Evolutionary conservation across 257 asterid genomes (phyloP).

Genomic region (Penstemon eatonii): DNA sequence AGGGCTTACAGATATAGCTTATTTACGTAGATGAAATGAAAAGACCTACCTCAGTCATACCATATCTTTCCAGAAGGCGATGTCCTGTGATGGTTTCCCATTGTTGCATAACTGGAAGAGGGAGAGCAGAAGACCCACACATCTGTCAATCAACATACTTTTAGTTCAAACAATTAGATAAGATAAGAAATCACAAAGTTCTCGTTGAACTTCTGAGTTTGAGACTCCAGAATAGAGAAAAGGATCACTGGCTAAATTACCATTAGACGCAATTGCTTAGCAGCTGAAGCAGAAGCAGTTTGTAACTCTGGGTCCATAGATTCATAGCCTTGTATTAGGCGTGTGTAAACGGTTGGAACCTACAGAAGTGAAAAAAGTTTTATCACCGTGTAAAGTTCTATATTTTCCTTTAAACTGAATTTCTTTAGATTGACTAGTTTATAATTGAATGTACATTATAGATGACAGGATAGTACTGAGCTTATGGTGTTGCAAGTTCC

Average conservation of each 20-base stretch:
- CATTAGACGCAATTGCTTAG: slow-evolving; percentile 88
- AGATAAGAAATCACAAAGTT: too few relatives aligned
- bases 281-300: slow-evolving; percentile 69
- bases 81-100: slow-evolving; percentile 96
- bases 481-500: too few relatives aligned
- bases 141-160: slow-evolving; percentile 51
- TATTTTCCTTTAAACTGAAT: slow-evolving; percentile 7
- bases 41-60: slow-evolving; percentile 89
- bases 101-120: slow-evolving; percentile 93
- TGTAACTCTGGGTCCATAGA: slow-evolving; percentile 78
- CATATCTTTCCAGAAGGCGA: slow-evolving; percentile 83
- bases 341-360: slow-evolving; percentile 98
- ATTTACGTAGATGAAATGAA: slow-evolving; percentile 18
- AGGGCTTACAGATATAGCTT: background rate
- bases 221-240: background rate
- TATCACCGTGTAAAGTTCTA: background rate
- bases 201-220: too few relatives aligned
- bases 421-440: background rate
- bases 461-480: background rate
- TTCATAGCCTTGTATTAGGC: slow-evolving; percentile 93
- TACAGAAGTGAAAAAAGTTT: slow-evolving; percentile 25
- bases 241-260: slow-evolving; percentile 41
- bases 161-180: background rate
- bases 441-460: slow-evolving; percentile 4
- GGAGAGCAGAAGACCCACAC: slow-evolving; percentile 99